Evolutionary conservation across 179 eudicot genomes (phyloP).

Genomic region (Nepenthes alata): DNA sequence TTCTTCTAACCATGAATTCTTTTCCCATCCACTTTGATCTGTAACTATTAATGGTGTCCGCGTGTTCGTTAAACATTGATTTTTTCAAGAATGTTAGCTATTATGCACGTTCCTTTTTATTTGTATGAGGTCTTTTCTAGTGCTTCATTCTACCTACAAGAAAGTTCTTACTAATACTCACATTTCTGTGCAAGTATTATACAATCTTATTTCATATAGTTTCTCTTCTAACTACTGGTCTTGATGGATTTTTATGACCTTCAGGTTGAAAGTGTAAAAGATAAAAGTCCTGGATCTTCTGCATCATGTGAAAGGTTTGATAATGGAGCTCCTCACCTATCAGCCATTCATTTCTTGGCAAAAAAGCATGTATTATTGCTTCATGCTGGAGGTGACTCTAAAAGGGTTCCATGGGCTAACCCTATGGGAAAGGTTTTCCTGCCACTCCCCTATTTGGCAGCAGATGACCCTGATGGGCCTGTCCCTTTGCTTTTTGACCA

Average conservation of each 20-base stretch:
- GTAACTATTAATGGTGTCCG: too few relatives aligned
- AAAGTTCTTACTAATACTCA: too few relatives aligned
- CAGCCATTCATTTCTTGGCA: constrained; percentile 38
- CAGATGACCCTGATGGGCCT: constrained; percentile 94
- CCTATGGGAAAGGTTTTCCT: constrained; percentile 99
- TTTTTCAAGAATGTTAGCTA: too few relatives aligned
- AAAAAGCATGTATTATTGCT: constrained; percentile 75
- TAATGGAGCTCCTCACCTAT: constrained; percentile 23
- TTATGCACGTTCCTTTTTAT: too few relatives aligned
- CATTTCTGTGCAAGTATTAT: not conserved
- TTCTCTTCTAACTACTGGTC: not conserved
- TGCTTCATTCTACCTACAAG: too few relatives aligned
- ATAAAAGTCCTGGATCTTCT: constrained; percentile 17
- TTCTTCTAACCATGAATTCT: too few relatives aligned
- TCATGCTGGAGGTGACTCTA: constrained; percentile 99
- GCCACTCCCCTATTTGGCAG: constrained; percentile 92
- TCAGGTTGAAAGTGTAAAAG: constrained; percentile 33
- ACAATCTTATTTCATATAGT: not conserved
- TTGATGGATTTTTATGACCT: constrained; percentile 17
- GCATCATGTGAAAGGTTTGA: constrained; percentile 20
- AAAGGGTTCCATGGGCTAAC: constrained; percentile 99
- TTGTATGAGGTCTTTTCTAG: too few relatives aligned
- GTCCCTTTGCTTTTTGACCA: constrained; percentile 98
- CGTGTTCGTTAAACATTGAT: too few relatives aligned
- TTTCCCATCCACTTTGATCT: too few relatives aligned